Percentiles rank a stretch among this genome's conserved stretches.
Evolutionary conservation across 139 green algal species (phyloP).

Genomic region (Dunaliella sp.): DNA sequence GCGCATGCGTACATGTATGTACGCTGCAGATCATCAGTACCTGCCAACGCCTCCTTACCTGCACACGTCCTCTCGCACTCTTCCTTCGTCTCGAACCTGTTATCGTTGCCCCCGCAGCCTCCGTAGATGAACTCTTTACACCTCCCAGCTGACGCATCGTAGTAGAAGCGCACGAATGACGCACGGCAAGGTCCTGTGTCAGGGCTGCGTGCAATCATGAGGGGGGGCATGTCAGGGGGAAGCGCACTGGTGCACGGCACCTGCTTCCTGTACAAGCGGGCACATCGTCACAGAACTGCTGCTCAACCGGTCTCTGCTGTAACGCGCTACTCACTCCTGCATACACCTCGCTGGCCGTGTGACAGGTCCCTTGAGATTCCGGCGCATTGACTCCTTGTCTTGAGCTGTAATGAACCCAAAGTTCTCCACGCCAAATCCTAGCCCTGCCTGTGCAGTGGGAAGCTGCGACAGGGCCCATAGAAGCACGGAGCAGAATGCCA

Average conservation of each 20-base stretch:
- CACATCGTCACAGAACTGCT: not conserved
- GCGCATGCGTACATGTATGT: not conserved
- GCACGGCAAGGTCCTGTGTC: slow-evolving; percentile 16
- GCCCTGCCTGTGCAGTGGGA: too few relatives aligned
- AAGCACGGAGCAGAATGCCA: too few relatives aligned
- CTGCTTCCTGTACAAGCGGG: not conserved
- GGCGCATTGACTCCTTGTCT: too few relatives aligned
- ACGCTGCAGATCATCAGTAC: not conserved
- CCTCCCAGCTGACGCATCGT: not conserved
- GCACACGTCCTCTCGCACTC: not conserved
- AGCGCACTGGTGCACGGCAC: not conserved
- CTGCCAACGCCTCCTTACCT: not conserved
- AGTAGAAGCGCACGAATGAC: slow-evolving; percentile 13
- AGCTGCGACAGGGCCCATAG: too few relatives aligned
- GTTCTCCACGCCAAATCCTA: too few relatives aligned
- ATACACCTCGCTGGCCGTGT: too few relatives aligned
- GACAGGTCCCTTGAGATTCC: too few relatives aligned
- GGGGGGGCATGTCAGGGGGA: not conserved
- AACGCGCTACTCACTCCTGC: too few relatives aligned
- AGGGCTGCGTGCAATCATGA: not conserved
- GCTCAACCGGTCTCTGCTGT: too few relatives aligned
- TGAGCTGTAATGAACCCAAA: too few relatives aligned
- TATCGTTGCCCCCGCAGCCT: slow-evolving; percentile 29
- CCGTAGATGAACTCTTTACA: slow-evolving; percentile 24
- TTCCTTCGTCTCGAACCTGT: slow-evolving; percentile 16